Conservation (phyloP, 179 eudicot genomes). For the Amaranthus tricolor region DNA sequence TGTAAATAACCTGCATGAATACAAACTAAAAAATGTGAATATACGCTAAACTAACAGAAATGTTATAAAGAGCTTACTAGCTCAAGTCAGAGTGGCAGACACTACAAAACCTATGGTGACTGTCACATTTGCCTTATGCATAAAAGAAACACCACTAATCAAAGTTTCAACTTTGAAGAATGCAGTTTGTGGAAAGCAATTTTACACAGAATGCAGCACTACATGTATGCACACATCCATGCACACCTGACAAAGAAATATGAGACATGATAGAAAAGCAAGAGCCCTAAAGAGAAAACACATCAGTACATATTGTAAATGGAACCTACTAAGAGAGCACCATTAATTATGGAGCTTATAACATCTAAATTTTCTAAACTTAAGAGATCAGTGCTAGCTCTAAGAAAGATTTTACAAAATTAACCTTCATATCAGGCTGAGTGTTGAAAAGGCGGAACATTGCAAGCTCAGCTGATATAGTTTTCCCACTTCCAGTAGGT, state of each 20-base stretch:
- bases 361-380: constrained; percentile 2
- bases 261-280: neutral
- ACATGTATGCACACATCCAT: neutral
- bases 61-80: neutral
- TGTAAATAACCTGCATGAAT: constrained; percentile 74
- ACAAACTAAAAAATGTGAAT: constrained; percentile 6
- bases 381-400: neutral
- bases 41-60: neutral
- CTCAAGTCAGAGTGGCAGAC: neutral
- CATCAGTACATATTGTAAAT: neutral
- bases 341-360: neutral
- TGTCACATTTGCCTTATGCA: neutral
- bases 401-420: constrained; percentile 3
- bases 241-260: neutral
- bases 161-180: neutral
- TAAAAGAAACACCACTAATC: neutral
- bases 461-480: constrained; percentile 99
- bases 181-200: neutral
- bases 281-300: neutral
- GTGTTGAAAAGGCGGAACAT: constrained; percentile 91
- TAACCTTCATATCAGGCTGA: constrained; percentile 96
- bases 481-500: constrained; percentile 99
- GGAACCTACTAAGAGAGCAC: neutral
- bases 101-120: neutral
- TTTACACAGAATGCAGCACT: neutral